A percentile compares a stretch with the other conserved stretches of the same genome.
These are phyloP conservation scores for Arachis hypogaea DNA, from an alignment of 306 rosid genomes.

Conservation along the genomic window DNA sequence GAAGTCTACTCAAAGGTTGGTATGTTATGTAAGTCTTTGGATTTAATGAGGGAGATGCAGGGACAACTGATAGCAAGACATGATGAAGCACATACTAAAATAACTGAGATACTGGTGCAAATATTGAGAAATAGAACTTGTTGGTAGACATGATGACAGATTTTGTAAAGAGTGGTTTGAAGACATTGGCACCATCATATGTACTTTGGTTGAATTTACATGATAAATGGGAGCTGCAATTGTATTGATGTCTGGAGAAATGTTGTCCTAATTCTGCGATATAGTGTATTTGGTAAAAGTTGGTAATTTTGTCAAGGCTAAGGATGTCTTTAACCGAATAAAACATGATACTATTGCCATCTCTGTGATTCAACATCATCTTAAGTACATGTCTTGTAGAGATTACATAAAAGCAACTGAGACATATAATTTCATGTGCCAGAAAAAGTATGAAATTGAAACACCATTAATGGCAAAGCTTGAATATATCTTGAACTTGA, in stretches of 20 bases:
- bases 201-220: constrained; percentile 68
- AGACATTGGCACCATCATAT: constrained; percentile 71
- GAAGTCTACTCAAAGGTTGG: constrained; percentile 78
- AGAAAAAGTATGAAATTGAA: constrained; percentile 74
- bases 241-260: constrained; percentile 72
- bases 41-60: constrained; percentile 77
- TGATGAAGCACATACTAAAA: constrained; percentile 65
- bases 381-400: constrained; percentile 65
- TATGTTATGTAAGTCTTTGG: constrained; percentile 64
- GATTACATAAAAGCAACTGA: constrained; percentile 71
- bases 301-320: constrained; percentile 75
- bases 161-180: constrained; percentile 65
- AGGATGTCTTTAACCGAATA: constrained; percentile 70
- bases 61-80: constrained; percentile 46
- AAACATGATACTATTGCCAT: constrained; percentile 61
- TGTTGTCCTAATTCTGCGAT: constrained; percentile 67
- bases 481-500: constrained; percentile 75
- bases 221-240: constrained; percentile 65
- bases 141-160: constrained; percentile 68
- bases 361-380: constrained; percentile 80
- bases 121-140: constrained; percentile 62
- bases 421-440: constrained; percentile 77
- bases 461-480: constrained; percentile 71
- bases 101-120: constrained; percentile 76
- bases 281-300: constrained; percentile 75